These are phyloP conservation scores for Fraxinus dipetala DNA, from an alignment of 305 asterid species.

Conservation along the genomic window DNA sequence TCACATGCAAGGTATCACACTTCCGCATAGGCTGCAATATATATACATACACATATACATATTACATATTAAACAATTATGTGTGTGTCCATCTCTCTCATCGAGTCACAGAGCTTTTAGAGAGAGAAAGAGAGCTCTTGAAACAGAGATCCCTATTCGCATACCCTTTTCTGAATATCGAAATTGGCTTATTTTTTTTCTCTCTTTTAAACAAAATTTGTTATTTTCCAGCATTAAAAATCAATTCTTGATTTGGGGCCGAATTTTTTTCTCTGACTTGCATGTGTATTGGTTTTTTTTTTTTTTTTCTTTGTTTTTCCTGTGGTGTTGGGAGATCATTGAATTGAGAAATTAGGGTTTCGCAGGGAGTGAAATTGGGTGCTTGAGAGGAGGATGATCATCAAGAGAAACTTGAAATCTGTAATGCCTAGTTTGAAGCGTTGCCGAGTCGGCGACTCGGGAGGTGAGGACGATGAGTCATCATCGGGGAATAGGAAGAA, in stretches of 20 bases:
- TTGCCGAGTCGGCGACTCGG: slow-evolving; percentile 58
- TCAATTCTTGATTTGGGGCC: slow-evolving; percentile 34
- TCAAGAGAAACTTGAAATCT: slow-evolving; percentile 81
- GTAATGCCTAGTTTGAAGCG: slow-evolving; percentile 97
- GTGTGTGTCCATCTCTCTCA: slow-evolving; percentile 57
- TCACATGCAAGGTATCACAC: neutral
- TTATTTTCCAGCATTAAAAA: slow-evolving; percentile 3
- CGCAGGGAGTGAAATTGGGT: slow-evolving; percentile 34
- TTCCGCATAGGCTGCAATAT: neutral
- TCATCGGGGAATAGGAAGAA: slow-evolving; percentile 62
- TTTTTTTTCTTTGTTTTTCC: neutral
- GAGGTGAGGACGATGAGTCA: slow-evolving; percentile 62
- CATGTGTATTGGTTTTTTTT: slow-evolving; percentile 19
- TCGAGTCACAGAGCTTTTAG: slow-evolving; percentile 37
- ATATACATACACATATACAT: neutral
- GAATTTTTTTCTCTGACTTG: slow-evolving; percentile 18
- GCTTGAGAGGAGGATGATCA: slow-evolving; percentile 56
- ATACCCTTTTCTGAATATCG: slow-evolving; percentile 13
- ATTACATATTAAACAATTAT: neutral
- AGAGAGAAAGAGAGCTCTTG: slow-evolving; percentile 29
- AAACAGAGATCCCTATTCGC: slow-evolving; percentile 75
- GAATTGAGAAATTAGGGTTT: slow-evolving; percentile 43
- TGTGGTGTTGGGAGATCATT: slow-evolving; percentile 20
- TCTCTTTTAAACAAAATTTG: slow-evolving; percentile 21
- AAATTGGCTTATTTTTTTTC: slow-evolving; percentile 17